Conservation (phyloP, 495 filamentous ascomycete genomes). For the Penicillium odoratum region DNA sequence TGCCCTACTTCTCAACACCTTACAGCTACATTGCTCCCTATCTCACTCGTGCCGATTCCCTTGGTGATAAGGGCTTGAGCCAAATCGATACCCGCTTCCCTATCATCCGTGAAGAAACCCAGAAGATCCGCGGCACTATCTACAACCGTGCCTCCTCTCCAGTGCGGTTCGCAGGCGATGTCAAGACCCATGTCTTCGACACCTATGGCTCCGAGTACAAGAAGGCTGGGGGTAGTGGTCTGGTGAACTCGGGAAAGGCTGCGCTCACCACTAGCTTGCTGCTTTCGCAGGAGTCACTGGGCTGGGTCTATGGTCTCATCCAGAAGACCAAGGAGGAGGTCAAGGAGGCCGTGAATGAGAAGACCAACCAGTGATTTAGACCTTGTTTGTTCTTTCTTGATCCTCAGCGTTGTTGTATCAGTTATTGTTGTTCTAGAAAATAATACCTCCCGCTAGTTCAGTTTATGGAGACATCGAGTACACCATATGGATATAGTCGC, state of each 20-base stretch:
- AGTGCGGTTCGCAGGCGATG: conserved; percentile 61
- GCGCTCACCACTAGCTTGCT: conserved; percentile 71
- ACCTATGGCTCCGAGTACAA: conserved; percentile 74
- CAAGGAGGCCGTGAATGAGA: conserved; percentile 57
- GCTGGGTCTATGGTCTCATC: conserved; percentile 56
- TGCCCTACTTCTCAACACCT: conserved; percentile 75
- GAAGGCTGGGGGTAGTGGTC: conserved; percentile 69
- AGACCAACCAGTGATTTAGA: conserved; percentile 35
- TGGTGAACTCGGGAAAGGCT: conserved; percentile 71
- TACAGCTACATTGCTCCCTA: conserved; percentile 80
- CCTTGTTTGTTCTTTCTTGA: conserved; percentile 10
- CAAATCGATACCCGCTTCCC: conserved; percentile 80
- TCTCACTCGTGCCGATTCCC: conserved; percentile 72
- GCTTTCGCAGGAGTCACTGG: conserved; percentile 65
- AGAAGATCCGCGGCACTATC: conserved; percentile 68
- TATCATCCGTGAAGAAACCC: conserved; percentile 82
- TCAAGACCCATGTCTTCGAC: conserved; percentile 72
- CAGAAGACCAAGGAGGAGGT: conserved; percentile 61
- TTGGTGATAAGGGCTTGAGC: conserved; percentile 73
- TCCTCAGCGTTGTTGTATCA: conserved; percentile 3
- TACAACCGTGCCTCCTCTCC: conserved; percentile 66
- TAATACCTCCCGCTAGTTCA: conserved; percentile 19
- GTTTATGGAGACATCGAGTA: neutral
- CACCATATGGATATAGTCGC: neutral
- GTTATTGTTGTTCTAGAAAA: conserved; percentile 26